A percentile compares a stretch with the other conserved stretches of the same genome.
Evolutionary conservation across 768 basidiomycete species (phyloP).

Genomic region (Xerocomellus amylosporus): DNA sequence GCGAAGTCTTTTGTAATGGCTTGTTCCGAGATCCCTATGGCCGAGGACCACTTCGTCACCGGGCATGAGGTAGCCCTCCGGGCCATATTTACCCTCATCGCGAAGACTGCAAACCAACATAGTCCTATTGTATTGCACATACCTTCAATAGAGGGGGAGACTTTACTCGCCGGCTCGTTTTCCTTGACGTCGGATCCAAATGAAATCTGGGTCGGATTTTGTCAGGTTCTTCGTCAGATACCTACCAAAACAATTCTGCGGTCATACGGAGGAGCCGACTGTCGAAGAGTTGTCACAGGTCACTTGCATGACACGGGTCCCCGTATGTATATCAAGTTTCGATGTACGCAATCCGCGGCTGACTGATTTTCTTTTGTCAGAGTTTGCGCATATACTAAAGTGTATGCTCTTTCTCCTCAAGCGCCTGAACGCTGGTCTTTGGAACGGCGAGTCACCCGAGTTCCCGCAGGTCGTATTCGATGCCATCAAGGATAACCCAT

Average conservation of each 20-base stretch:
- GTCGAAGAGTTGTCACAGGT: constrained; percentile 53
- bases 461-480: constrained; percentile 80
- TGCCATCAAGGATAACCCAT: constrained; percentile 74
- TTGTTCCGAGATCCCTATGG: constrained; percentile 44
- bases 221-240: constrained; percentile 48
- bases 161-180: constrained; percentile 6
- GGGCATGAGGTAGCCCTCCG: constrained; percentile 48
- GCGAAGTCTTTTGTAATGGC: constrained; percentile 46
- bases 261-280: constrained; percentile 36
- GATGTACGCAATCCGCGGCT: neutral
- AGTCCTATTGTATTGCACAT: neutral
- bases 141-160: constrained; percentile 5
- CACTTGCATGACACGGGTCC: constrained; percentile 60
- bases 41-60: constrained; percentile 44
- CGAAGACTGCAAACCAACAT: constrained; percentile 9
- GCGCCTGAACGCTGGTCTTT: constrained; percentile 54
- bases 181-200: constrained; percentile 38
- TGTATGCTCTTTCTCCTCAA: constrained; percentile 61
- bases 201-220: constrained; percentile 54
- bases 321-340: constrained; percentile 46
- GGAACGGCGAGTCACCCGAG: constrained; percentile 68
- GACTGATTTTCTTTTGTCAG: constrained; percentile 33
- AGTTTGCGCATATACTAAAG: constrained; percentile 57
- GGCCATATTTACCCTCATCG: constrained; percentile 32
- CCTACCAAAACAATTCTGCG: constrained; percentile 45